phyloP scores from a whole-genome alignment of 352 stramenopile genomes.

The Phytophthora rubi region DNA sequence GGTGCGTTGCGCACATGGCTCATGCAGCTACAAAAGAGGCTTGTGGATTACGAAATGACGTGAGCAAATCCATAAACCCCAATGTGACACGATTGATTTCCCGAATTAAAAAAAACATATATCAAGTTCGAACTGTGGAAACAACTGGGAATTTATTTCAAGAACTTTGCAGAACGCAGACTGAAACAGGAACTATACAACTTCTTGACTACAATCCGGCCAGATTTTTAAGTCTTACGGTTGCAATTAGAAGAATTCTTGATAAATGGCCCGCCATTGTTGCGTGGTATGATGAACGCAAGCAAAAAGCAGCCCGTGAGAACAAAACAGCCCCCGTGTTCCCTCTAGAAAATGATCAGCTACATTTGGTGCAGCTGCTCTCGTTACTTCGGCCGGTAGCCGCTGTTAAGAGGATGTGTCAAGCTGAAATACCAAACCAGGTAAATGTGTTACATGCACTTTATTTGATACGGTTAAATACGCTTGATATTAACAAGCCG shows the following conservation, averaged over 20 bases:
- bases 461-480: no score
- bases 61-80: not conserved
- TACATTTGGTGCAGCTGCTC: no score
- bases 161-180: not conserved
- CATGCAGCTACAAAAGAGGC: not conserved
- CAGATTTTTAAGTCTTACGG: not conserved
- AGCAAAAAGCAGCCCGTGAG: not conserved
- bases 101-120: not conserved
- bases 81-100: not conserved
- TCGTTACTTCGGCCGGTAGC: no score
- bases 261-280: not conserved
- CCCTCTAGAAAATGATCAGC: no score
- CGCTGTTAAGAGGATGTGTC: no score
- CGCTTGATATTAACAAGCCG: no score
- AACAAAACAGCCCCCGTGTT: no score
- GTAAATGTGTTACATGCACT: no score
- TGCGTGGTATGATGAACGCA: not conserved
- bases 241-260: not conserved
- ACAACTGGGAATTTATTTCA: not conserved
- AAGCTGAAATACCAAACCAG: no score
- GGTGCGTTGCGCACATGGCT: not conserved
- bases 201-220: not conserved
- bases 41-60: not conserved
- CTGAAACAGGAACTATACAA: not conserved
- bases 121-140: not conserved